Evolutionary conservation across 805 yeast genomes (phyloP).

Genomic region (Kazachstania psychrophila): DNA sequence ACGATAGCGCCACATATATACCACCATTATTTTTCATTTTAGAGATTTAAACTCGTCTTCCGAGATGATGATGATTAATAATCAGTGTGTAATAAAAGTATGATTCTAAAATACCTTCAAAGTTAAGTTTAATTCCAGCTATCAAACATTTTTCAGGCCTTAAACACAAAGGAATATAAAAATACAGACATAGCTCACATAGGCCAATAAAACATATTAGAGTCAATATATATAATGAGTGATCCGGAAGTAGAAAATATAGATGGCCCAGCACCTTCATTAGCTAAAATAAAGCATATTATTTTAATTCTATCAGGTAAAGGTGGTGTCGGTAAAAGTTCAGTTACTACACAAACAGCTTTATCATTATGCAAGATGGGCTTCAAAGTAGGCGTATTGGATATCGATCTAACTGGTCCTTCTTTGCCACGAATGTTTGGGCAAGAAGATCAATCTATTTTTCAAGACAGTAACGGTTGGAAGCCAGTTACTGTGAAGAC

Average conservation of each 20-base stretch:
- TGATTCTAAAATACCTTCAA: background rate
- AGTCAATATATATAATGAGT: background rate
- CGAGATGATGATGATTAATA: background rate
- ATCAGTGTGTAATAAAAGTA: background rate
- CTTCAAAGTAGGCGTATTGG: conserved; percentile 83
- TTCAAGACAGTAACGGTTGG: conserved; percentile 82
- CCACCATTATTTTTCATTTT: no score
- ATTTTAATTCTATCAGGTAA: conserved; percentile 82
- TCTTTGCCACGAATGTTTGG: conserved; percentile 96
- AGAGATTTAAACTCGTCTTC: no score
- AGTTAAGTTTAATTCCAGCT: no score
- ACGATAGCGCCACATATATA: no score
- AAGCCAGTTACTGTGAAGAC: conserved; percentile 57
- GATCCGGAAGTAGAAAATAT: conserved; percentile 6
- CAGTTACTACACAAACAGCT: conserved; percentile 90
- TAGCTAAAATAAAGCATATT: conserved; percentile 59
- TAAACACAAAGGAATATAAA: no score
- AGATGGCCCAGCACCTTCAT: conserved; percentile 26
- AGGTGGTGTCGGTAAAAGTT: conserved; percentile 96
- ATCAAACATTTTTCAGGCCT: no score
- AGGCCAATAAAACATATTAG: no score
- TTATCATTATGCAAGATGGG: conserved; percentile 65
- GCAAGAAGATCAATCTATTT: conserved; percentile 67
- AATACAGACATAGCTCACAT: no score
- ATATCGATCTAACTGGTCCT: conserved; percentile 94